phyloP scores from a whole-genome alignment of 345 rosid species.

The Carallia pectinifolia region DNA sequence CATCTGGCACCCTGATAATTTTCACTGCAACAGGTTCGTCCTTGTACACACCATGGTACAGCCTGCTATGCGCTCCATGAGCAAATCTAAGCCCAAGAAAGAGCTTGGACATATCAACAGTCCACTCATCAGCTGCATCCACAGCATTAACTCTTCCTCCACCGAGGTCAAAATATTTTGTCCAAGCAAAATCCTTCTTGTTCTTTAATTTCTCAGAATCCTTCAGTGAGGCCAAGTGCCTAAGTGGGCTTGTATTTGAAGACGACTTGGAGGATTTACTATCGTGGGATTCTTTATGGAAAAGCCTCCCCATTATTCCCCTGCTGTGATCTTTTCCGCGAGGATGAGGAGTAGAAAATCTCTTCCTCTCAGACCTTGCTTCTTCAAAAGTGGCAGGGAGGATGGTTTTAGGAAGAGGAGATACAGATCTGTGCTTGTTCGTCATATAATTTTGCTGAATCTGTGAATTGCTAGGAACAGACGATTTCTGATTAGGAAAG shows the following conservation, averaged over 20 bases:
- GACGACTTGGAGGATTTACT: slow-evolving; percentile 33
- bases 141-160: slow-evolving; percentile 84
- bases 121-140: slow-evolving; percentile 61
- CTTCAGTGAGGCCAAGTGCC: slow-evolving; percentile 56
- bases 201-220: slow-evolving; percentile 49
- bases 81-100: slow-evolving; percentile 93
- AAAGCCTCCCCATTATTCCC: slow-evolving; percentile 38
- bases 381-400: slow-evolving; percentile 78
- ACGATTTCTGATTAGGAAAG: slow-evolving; percentile 4
- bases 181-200: slow-evolving; percentile 77
- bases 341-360: slow-evolving; percentile 84
- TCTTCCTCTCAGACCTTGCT: slow-evolving; percentile 67
- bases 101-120: slow-evolving; percentile 76
- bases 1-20: slow-evolving; percentile 83
- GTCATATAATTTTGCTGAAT: slow-evolving; percentile 48
- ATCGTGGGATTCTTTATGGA: slow-evolving; percentile 37
- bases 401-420: slow-evolving; percentile 63
- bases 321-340: slow-evolving; percentile 48
- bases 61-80: slow-evolving; percentile 85
- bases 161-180: slow-evolving; percentile 72
- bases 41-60: slow-evolving; percentile 87
- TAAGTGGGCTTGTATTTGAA: slow-evolving; percentile 51
- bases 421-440: slow-evolving; percentile 73
- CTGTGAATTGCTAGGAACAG: slow-evolving; percentile 30
- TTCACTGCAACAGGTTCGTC: slow-evolving; percentile 96